Evolutionary conservation across 345 rosid species (phyloP).

Genomic region (Citrus cavaleriei): DNA sequence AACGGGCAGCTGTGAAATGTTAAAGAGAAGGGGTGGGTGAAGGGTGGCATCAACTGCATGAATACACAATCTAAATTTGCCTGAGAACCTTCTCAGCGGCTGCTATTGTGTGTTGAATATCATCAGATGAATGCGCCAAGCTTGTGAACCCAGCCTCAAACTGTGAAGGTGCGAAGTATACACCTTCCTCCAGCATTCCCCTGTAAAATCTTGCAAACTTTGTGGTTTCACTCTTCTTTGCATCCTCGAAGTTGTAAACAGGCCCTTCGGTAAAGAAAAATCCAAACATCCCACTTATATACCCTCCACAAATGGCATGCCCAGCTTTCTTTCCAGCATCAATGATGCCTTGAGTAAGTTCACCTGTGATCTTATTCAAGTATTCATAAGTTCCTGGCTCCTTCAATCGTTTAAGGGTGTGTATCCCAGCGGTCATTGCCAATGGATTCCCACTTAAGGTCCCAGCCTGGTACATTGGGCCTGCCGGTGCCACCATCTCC

Average conservation of each 20-base stretch:
- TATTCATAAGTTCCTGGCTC: slow-evolving; percentile 78
- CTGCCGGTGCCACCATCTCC: slow-evolving; percentile 99
- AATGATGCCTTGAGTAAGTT: slow-evolving; percentile 63
- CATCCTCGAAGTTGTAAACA: slow-evolving; percentile 69
- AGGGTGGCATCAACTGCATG: background rate
- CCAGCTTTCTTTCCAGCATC: slow-evolving; percentile 83
- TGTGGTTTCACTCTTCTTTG: slow-evolving; percentile 74
- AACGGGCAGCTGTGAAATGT: slow-evolving; percentile 3
- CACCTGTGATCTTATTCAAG: slow-evolving; percentile 64
- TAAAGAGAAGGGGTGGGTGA: background rate
- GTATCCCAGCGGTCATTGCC: slow-evolving; percentile 94
- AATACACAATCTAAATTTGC: slow-evolving; percentile 39
- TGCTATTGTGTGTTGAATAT: slow-evolving; percentile 63
- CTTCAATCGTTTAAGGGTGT: slow-evolving; percentile 64
- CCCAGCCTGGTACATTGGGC: slow-evolving; percentile 98
- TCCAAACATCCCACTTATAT: slow-evolving; percentile 87
- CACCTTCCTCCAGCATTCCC: slow-evolving; percentile 94
- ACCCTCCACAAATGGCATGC: slow-evolving; percentile 82
- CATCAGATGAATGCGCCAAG: slow-evolving; percentile 78
- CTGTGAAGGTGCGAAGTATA: slow-evolving; percentile 95
- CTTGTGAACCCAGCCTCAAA: slow-evolving; percentile 98
- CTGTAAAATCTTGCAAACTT: slow-evolving; percentile 72
- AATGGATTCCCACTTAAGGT: slow-evolving; percentile 94
- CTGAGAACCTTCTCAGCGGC: slow-evolving; percentile 78
- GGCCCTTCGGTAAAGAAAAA: slow-evolving; percentile 95